phyloP scores from a whole-genome alignment of 1,284 basidiomycete species.

The Mycosarcoma maydis region DNA sequence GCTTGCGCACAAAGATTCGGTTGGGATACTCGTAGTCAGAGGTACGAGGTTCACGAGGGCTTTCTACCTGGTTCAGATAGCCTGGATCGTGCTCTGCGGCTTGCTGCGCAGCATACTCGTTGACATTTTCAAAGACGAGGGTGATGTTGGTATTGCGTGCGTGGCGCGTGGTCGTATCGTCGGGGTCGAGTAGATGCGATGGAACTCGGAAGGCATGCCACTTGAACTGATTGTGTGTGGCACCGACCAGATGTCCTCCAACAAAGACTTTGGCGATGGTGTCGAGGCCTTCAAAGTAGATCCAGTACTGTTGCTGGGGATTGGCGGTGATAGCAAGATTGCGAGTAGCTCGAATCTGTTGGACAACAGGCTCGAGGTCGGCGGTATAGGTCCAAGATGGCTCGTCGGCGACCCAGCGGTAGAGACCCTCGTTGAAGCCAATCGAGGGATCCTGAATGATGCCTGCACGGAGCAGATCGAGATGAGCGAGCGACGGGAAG shows the following conservation, averaged over 20 bases:
- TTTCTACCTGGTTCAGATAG: constrained; percentile 32
- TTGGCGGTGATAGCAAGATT: background rate
- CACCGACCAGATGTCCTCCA: constrained; percentile 71
- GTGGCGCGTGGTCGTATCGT: no score
- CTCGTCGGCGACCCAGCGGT: constrained; percentile 73
- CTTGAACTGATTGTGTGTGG: constrained; percentile 74
- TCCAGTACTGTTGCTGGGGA: constrained; percentile 67
- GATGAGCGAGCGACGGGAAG: constrained; percentile 72
- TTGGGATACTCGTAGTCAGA: constrained; percentile 49
- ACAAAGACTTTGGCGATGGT: constrained; percentile 73
- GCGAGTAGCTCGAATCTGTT: constrained; percentile 18
- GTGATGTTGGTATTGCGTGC: constrained; percentile 34
- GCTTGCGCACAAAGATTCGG: constrained; percentile 57
- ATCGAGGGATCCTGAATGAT: constrained; percentile 73
- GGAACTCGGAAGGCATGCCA: constrained; percentile 71
- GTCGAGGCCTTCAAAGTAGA: constrained; percentile 75
- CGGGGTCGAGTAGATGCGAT: background rate
- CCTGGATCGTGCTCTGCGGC: constrained; percentile 11
- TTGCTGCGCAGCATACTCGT: constrained; percentile 26
- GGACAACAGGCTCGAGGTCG: constrained; percentile 70
- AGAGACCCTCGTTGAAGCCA: constrained; percentile 73
- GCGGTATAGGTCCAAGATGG: constrained; percentile 74
- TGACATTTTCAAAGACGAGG: constrained; percentile 29
- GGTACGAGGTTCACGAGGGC: constrained; percentile 1
- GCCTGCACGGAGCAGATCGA: constrained; percentile 72